These are phyloP conservation scores for Hygrophila difformis DNA, from an alignment of 257 asterid species.

Conservation along the genomic window DNA sequence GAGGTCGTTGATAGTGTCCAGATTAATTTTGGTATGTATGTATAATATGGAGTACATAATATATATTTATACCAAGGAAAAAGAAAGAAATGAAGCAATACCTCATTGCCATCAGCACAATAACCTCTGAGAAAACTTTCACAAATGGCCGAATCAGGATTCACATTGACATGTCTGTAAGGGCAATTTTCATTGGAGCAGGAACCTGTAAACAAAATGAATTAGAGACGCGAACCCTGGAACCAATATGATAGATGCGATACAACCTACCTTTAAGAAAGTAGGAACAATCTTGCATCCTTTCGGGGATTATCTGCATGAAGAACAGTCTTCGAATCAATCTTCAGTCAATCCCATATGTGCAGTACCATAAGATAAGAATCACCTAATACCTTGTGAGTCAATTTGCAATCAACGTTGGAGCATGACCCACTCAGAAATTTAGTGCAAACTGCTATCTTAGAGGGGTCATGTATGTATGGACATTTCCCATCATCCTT, in stretches of 20 bases:
- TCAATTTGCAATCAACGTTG: conserved; percentile 61
- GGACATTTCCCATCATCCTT: conserved; percentile 85
- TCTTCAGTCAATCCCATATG: conserved; percentile 8
- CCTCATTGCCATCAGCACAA: conserved; percentile 96
- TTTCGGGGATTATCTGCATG: conserved; percentile 83
- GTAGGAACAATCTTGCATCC: conserved; percentile 97
- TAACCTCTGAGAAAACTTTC: conserved; percentile 87
- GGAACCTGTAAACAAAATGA: conserved; percentile 48
- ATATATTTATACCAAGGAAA: conserved; percentile 6
- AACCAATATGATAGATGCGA: conserved; percentile 10
- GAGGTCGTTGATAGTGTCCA: too few species aligned
- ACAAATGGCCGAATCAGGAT: conserved; percentile 62
- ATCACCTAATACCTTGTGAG: conserved; percentile 70
- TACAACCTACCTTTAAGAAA: conserved; percentile 65
- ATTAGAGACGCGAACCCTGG: conserved; percentile 17
- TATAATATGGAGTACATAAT: background rate
- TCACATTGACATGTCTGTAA: conserved; percentile 83
- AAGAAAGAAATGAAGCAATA: conserved; percentile 19
- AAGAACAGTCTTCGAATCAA: conserved; percentile 14
- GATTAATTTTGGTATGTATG: background rate
- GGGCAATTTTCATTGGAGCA: conserved; percentile 87
- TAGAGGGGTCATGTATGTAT: conserved; percentile 76
- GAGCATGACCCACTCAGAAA: conserved; percentile 77
- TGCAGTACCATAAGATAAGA: conserved; percentile 8
- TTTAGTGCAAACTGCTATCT: conserved; percentile 91